A percentile compares a stretch with the other conserved stretches of the same genome.
phyloP scores from a whole-genome alignment of 306 rosid species.

The Arachis stenosperma region DNA sequence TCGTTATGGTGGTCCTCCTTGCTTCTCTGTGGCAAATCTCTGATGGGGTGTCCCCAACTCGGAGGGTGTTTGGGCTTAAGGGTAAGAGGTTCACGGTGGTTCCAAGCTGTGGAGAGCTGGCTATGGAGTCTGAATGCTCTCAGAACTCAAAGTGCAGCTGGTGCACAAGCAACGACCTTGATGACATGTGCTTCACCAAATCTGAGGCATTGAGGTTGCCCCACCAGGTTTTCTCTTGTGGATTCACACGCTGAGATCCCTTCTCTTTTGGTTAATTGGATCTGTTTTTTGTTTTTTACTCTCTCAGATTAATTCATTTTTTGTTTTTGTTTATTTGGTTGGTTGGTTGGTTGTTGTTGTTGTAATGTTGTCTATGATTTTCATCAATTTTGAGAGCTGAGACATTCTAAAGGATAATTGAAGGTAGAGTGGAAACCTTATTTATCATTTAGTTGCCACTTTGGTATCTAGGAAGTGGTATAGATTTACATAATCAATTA shows the following conservation, averaged over 20 bases:
- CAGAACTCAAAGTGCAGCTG: constrained; percentile 72
- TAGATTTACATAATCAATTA: background rate
- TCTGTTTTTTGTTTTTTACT: background rate
- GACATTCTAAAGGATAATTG: constrained; percentile 15
- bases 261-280: background rate
- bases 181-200: constrained; percentile 79
- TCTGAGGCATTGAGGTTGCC: constrained; percentile 83
- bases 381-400: background rate
- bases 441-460: background rate
- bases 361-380: constrained; percentile 18
- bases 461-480: background rate
- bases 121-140: constrained; percentile 58
- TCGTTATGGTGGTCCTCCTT: constrained; percentile 30
- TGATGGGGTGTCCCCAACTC: constrained; percentile 33
- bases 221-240: constrained; percentile 77
- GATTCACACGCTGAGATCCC: constrained; percentile 48
- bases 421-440: background rate
- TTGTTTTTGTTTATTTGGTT: constrained; percentile 1
- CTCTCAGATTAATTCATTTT: background rate
- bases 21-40: constrained; percentile 39
- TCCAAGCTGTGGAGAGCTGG: constrained; percentile 59
- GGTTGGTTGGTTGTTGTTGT: background rate
- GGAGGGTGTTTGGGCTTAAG: constrained; percentile 37
- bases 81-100: constrained; percentile 3
- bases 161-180: constrained; percentile 75